Evolutionary conservation across 208 protist genomes (phyloP).

Genomic region (Leishmania amazonensis): DNA sequence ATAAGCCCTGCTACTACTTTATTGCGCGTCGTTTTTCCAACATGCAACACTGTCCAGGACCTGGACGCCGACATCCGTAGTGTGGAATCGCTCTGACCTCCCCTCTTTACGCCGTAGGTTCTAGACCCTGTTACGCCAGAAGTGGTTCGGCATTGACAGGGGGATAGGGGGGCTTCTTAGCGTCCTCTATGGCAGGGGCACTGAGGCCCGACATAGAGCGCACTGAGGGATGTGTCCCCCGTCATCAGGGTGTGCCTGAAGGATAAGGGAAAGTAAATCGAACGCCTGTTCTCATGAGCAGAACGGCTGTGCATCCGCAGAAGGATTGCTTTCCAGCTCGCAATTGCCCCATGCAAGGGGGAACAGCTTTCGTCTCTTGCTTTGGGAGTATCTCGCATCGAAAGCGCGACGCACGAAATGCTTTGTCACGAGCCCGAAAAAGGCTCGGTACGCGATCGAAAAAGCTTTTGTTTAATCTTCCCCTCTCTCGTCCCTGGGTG

Average conservation of each 20-base stretch:
- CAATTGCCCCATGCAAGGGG: neutral
- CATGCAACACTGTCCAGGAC: neutral
- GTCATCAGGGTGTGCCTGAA: neutral
- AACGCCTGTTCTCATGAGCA: neutral
- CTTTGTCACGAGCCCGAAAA: neutral
- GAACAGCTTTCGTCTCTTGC: neutral
- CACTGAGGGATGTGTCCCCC: neutral
- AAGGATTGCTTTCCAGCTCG: neutral
- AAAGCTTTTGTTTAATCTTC: neutral
- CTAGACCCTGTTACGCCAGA: neutral
- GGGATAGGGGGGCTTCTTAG: neutral
- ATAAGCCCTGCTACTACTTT: too few relatives aligned
- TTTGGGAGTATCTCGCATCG: neutral
- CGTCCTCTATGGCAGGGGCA: neutral
- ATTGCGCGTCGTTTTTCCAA: neutral
- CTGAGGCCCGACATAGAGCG: neutral
- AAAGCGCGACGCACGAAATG: neutral
- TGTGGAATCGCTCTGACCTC: neutral
- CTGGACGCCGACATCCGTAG: neutral
- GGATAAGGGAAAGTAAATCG: neutral
- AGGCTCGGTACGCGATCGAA: neutral
- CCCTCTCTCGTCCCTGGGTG: neutral
- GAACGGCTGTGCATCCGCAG: neutral
- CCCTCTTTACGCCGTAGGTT: neutral
- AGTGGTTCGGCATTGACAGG: neutral